These are phyloP conservation scores for Physcomitrellopsis africana DNA, from an alignment of 225 moss, liverwort and hornwort genomes.

Conservation along the genomic window DNA sequence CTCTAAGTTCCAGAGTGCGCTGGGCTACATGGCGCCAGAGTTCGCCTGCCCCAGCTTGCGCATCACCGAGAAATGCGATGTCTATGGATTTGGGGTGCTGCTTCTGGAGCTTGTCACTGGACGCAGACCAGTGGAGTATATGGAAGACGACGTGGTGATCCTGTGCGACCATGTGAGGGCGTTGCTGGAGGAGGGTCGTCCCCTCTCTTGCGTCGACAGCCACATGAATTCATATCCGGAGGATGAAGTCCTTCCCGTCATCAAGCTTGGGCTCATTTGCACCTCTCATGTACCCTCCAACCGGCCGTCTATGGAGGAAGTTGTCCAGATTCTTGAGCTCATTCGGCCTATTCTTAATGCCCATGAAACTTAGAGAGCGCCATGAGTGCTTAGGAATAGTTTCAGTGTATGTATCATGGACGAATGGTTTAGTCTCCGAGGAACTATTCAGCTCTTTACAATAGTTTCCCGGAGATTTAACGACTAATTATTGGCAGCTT, in stretches of 20 bases:
- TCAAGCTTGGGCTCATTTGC: slow-evolving; percentile 97
- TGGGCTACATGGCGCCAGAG: too few relatives aligned
- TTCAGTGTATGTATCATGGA: slow-evolving; percentile 34
- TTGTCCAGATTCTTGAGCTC: slow-evolving; percentile 96
- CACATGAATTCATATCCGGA: slow-evolving; percentile 59
- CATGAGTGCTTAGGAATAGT: too few relatives aligned
- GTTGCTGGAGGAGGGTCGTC: slow-evolving; percentile 84
- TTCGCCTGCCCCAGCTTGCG: too few relatives aligned
- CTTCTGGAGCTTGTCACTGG: slow-evolving; percentile 96
- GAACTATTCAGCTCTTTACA: slow-evolving; percentile 3
- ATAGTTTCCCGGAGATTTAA: slow-evolving; percentile 1
- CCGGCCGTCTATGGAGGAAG: slow-evolving; percentile 96
- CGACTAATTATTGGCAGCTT: slow-evolving; percentile 22
- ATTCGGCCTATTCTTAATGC: slow-evolving; percentile 78
- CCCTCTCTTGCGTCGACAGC: slow-evolving; percentile 75
- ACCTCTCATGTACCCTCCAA: slow-evolving; percentile 97
- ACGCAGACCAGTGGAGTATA: slow-evolving; percentile 91
- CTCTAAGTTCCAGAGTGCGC: too few relatives aligned
- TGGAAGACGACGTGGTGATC: slow-evolving; percentile 97
- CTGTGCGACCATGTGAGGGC: slow-evolving; percentile 89
- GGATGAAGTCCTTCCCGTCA: slow-evolving; percentile 94
- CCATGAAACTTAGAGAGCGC: slow-evolving; percentile 37
- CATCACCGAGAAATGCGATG: slow-evolving; percentile 46
- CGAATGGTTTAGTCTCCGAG: not conserved
- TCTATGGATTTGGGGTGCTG: slow-evolving; percentile 95